Conservation (phyloP, 306 rosid genomes). For the Erythrophleum fordii region DNA sequence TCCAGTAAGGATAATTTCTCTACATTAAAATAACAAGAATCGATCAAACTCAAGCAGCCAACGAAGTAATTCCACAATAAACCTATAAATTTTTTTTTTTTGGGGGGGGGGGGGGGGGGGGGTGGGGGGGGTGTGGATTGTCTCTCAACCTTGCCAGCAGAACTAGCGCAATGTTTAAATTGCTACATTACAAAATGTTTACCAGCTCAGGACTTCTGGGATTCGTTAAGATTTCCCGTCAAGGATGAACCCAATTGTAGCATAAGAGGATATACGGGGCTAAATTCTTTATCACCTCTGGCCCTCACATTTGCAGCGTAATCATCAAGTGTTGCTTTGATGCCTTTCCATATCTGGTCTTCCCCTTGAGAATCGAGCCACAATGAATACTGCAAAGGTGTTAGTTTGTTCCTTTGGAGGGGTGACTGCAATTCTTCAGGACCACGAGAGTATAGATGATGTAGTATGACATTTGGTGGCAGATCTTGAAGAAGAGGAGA, state of each 20-base stretch:
- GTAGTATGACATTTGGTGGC: slow-evolving; percentile 84
- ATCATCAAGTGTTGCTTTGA: slow-evolving; percentile 92
- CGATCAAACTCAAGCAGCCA: slow-evolving; percentile 33
- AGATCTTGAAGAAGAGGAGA: slow-evolving; percentile 96
- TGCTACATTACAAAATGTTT: slow-evolving; percentile 41
- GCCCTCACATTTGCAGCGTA: slow-evolving; percentile 80
- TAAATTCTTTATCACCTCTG: slow-evolving; percentile 95
- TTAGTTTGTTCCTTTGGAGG: slow-evolving; percentile 83
- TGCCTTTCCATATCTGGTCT: slow-evolving; percentile 96
- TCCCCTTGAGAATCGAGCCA: slow-evolving; percentile 99
- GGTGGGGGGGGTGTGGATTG: not conserved
- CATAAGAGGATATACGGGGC: slow-evolving; percentile 95
- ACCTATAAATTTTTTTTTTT: slow-evolving; percentile 8
- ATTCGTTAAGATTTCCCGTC: slow-evolving; percentile 52
- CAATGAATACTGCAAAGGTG: slow-evolving; percentile 86
- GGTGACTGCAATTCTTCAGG: slow-evolving; percentile 95
- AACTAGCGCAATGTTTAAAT: slow-evolving; percentile 37
- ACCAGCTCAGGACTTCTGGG: slow-evolving; percentile 53
- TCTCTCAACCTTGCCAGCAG: slow-evolving; percentile 42
- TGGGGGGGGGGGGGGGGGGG: too few relatives aligned
- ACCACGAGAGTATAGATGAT: slow-evolving; percentile 91
- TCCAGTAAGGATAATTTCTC: slow-evolving; percentile 44
- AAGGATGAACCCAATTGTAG: slow-evolving; percentile 81
- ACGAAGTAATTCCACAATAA: not conserved
- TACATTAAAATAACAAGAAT: slow-evolving; percentile 43